These are phyloP conservation scores for Naganishia kalamii DNA, from an alignment of 768 basidiomycete species.

Conservation along the genomic window DNA sequence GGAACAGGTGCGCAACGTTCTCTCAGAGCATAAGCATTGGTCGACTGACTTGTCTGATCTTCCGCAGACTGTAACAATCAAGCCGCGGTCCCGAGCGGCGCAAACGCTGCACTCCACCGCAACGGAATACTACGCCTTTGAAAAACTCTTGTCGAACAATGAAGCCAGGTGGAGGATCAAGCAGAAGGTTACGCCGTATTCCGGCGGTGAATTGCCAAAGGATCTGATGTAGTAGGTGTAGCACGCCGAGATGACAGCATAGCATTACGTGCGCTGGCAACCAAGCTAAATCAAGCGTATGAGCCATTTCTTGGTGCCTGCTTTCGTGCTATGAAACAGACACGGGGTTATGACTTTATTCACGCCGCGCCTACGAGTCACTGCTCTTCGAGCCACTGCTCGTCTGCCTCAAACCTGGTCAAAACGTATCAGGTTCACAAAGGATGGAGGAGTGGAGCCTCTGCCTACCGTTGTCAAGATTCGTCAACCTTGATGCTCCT, in stretches of 20 bases:
- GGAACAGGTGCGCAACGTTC: background rate
- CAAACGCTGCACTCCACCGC: constrained; percentile 7
- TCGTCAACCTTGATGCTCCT: no score
- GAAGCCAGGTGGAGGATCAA: constrained; percentile 15
- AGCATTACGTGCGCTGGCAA: no score
- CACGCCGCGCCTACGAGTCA: no score
- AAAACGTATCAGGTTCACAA: no score
- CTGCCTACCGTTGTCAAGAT: no score
- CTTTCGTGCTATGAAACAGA: no score
- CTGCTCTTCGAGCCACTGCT: no score
- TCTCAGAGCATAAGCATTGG: background rate
- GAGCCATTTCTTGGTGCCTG: no score
- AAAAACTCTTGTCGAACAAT: background rate
- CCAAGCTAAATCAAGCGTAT: no score
- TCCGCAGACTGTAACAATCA: constrained; percentile 6
- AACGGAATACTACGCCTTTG: constrained; percentile 10
- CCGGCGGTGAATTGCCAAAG: background rate
- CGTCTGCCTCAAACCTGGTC: no score
- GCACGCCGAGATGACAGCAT: background rate
- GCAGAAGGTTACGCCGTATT: background rate
- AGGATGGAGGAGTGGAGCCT: no score
- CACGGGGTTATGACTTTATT: no score
- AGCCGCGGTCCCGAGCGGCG: constrained; percentile 6
- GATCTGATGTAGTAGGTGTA: constrained; percentile 7
- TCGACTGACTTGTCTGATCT: background rate